Base-by-base conservation (phyloP, 352 stramenopile genomes). In the Globisporangium barbulae region DNA sequence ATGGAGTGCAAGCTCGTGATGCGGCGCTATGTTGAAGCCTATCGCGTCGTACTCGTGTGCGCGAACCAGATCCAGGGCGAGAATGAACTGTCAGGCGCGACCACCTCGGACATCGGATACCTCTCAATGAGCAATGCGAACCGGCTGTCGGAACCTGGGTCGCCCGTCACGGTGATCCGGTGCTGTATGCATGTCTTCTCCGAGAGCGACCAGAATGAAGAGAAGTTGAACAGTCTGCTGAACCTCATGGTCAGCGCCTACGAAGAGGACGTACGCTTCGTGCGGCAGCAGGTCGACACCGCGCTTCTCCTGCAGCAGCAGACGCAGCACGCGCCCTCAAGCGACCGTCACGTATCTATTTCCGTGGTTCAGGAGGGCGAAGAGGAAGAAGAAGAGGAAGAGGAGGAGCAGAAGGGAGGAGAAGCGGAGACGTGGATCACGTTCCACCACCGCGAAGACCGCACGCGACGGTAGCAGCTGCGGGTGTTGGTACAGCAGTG, bases 1-100 rank as follows among this genome's bases (percentile, higher is more conserved):
- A 21, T 41, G 5, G 15, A 77, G 59, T 53, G 73, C 21, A 77
- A 76, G 35, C 39, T 81, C n/a, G 73, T 70, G 52, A 53, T 81
- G 33, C 72, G 74, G 42, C 64, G 67, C 58, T 79, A 81, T 42
- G 42, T 78, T 5, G 61, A 76, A 30, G 61, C 58, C 19, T 63
- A 74, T 22, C 67, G 67, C 5, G 30, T 74, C 13, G 70, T 82
- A 9, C 41, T 78, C 17, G 57, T 79, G 19, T 77, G 71, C 64
- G 39, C 69, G 55, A 67, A 65, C 45, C 53, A 73, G 8, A 78
- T 64, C 42, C 70, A 70, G 13, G 72, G 72, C 2, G 74, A 82
- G 54, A 54, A 69, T 2, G 70, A 72, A 1, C 64, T 78, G 12
- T 62, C 65, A 0, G 74, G 72, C 0, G 54, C 75, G 17, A 68